Evolutionary conservation across 306 rosid genomes (phyloP), one percentile per base, ranked within the genome.

Genomic region (Styphnolobium japonicum): DNA sequence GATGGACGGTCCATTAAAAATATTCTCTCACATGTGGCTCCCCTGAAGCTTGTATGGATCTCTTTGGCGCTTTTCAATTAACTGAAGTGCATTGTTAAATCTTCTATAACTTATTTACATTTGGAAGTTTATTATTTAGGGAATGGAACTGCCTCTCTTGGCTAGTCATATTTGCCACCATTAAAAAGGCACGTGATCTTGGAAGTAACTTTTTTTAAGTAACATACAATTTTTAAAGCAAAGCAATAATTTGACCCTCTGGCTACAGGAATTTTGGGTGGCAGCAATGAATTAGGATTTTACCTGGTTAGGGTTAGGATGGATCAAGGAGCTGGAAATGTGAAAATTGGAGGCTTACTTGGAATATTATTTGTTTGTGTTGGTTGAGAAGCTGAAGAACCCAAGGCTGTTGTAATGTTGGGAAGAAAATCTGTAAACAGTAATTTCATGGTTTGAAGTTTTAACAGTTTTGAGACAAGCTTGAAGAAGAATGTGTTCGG

Each of bases 1-100:
- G 98, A 95, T 84, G 98, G 96, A 29, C 84, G 98, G 77, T 95
- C 99, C 63, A 89, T 95, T 18, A 95, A 95, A 86, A 90, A 90
- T 77, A 93, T 93, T 82, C 98, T 92, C 60, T 95, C 99, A 74
- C 98, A 91, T 67, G 88, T 93, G 83, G 99, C 99, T 86, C 98
- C 99, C 82, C 85, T 91, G 36, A 92, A 95, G 87, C 98, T 95
- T 81, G 99, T 92, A 88, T 27, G 89, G 23, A 71, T 82, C 70
- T 73, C 51, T 57, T 48, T 39, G 49, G 25, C 80, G 12, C 34
- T 76, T 61, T 31, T 68, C 48, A 27, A 2, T 53, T 62, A 52
- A 82, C 78, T 62, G 39, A 12, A 25, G n/a, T 58, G 46, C 68
- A 78, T 45, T 12, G 48, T n/a, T 66, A 67, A 64, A 39, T 48